Evolutionary conservation across 1,284 basidiomycete species (phyloP).

Genomic region (Porodaedalea pini): DNA sequence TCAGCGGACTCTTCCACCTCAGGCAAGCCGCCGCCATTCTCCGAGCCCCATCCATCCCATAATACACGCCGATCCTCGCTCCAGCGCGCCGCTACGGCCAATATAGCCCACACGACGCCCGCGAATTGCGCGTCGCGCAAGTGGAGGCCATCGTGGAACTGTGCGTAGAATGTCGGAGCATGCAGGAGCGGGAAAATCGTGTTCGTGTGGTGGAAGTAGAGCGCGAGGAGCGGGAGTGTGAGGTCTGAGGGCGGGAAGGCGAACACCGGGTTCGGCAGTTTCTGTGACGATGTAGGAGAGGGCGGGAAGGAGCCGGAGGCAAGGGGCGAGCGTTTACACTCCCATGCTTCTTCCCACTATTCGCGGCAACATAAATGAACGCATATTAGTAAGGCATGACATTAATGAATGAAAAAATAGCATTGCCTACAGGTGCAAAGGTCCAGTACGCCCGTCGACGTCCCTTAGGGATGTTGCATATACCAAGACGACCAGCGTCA

Average conservation of each 20-base stretch:
- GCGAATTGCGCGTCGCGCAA: slow-evolving; percentile 44
- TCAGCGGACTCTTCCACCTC: slow-evolving; percentile 20
- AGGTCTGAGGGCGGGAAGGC: slow-evolving; percentile 56
- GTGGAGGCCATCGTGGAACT: slow-evolving; percentile 41
- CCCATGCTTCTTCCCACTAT: slow-evolving; percentile 58
- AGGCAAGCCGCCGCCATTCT: slow-evolving; percentile 31
- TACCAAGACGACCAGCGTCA: background rate
- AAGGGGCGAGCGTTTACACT: slow-evolving; percentile 31
- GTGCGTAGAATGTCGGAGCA: slow-evolving; percentile 43
- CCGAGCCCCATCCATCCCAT: slow-evolving; percentile 34
- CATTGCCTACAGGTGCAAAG: slow-evolving; percentile 9
- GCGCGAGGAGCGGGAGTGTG: slow-evolving; percentile 40
- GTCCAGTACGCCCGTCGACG: slow-evolving; percentile 16
- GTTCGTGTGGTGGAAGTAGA: slow-evolving; percentile 46
- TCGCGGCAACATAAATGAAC: background rate
- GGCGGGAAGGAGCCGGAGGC: slow-evolving; percentile 17
- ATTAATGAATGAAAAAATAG: background rate
- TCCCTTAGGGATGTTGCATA: slow-evolving; percentile 6
- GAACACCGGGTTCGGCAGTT: slow-evolving; percentile 38
- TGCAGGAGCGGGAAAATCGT: slow-evolving; percentile 46
- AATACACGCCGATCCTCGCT: slow-evolving; percentile 45
- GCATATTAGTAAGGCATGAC: background rate
- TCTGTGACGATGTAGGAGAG: slow-evolving; percentile 32
- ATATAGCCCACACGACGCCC: slow-evolving; percentile 45
- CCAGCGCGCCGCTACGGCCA: slow-evolving; percentile 48